Conservation (phyloP, 371 early-diverging fungal species). For the Apophysomyces ossiformis region DNA sequence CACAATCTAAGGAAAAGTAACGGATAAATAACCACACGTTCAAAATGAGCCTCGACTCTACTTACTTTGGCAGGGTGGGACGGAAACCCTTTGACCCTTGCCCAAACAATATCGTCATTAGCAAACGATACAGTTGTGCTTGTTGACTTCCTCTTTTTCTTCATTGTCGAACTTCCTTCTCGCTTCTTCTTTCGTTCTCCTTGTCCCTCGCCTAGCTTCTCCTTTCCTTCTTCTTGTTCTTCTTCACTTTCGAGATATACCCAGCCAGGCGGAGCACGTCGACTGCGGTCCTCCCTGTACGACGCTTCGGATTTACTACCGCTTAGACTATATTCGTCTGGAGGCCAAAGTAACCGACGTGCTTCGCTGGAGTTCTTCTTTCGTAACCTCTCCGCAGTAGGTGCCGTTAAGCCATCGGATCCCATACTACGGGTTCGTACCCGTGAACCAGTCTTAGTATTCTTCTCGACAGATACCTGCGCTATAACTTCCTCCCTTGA, state of each 20-base stretch:
- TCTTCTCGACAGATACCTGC: neutral
- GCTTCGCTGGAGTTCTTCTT: conserved; percentile 25
- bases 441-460: neutral
- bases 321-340: neutral
- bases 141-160: conserved; percentile 11
- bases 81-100: conserved; percentile 48
- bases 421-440: conserved; percentile 30
- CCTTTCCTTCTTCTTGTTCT: conserved; percentile 9
- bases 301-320: conserved; percentile 4
- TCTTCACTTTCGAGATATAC: conserved; percentile 23
- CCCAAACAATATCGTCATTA: conserved; percentile 44
- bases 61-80: conserved; percentile 48
- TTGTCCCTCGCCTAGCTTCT: neutral
- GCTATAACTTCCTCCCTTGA: neutral
- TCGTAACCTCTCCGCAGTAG: conserved; percentile 22
- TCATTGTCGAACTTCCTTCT: neutral
- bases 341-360: conserved; percentile 25
- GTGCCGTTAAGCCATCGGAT: conserved; percentile 22
- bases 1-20: conserved; percentile 25
- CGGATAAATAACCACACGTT: neutral
- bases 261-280: conserved; percentile 30
- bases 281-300: conserved; percentile 22
- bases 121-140: neutral
- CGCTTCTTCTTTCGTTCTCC: conserved; percentile 10
- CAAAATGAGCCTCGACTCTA: neutral